Evolutionary conservation across 371 early-diverging fungal species (phyloP).

Genomic region (Blakeslea trispora): DNA sequence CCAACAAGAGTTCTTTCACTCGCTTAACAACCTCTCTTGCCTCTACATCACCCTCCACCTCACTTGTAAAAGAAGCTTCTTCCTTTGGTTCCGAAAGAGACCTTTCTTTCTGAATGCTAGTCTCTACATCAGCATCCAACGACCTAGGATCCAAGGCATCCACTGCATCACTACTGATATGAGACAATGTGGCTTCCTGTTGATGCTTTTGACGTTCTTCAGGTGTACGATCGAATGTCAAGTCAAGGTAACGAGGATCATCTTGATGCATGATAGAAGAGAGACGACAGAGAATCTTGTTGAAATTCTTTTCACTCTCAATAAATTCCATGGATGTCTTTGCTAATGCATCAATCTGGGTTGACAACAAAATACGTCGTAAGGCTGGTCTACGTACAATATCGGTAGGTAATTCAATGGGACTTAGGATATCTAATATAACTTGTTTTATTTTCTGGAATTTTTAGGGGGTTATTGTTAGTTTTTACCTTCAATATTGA

Average conservation of each 20-base stretch:
- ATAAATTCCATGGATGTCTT: constrained; percentile 55
- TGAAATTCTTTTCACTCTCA: constrained; percentile 54
- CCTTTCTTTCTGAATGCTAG: not conserved
- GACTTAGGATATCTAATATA: constrained; percentile 50
- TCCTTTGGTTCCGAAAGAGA: not conserved
- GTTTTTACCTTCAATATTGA: constrained; percentile 58
- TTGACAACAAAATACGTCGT: constrained; percentile 44
- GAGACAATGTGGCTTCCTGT: constrained; percentile 21
- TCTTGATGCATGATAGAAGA: constrained; percentile 52
- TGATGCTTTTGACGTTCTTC: constrained; percentile 34
- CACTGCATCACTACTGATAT: constrained; percentile 5
- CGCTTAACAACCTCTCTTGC: constrained; percentile 38
- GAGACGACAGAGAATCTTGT: constrained; percentile 50
- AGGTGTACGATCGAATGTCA: constrained; percentile 41
- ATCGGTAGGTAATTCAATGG: constrained; percentile 55
- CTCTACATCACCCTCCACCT: constrained; percentile 29
- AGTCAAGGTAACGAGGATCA: constrained; percentile 52
- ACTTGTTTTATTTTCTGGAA: no score
- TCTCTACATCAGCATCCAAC: constrained; percentile 17
- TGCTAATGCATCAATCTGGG: constrained; percentile 46
- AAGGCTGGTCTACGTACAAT: constrained; percentile 50
- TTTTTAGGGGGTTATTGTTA: no score
- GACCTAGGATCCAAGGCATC: constrained; percentile 22
- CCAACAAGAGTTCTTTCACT: constrained; percentile 46
- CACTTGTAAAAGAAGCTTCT: constrained; percentile 6